Evolutionary conservation across 495 filamentous ascomycete genomes (phyloP).

Genomic region (Annulohypoxylon bovei): DNA sequence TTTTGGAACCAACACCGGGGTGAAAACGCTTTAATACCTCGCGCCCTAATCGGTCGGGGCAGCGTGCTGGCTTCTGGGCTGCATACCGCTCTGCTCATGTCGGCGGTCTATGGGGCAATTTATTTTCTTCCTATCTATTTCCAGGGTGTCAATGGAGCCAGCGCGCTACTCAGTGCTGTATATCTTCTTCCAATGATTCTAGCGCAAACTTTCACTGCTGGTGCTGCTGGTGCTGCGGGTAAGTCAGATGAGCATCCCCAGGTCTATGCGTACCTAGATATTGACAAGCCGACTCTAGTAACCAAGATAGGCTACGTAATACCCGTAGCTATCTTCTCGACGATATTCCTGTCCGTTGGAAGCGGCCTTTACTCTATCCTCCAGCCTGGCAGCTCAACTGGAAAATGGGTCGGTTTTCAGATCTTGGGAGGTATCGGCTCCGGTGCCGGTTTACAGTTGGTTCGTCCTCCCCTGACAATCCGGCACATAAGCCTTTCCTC

Average conservation of each 20-base stretch:
- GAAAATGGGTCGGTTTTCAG: conserved; percentile 71
- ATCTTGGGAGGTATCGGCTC: conserved; percentile 67
- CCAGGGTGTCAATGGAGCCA: conserved; percentile 62
- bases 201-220: neutral
- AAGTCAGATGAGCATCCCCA: neutral
- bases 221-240: conserved; percentile 6
- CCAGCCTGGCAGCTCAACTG: conserved; percentile 41
- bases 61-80: conserved; percentile 32
- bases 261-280: neutral
- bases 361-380: conserved; percentile 62
- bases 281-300: conserved; percentile 1
- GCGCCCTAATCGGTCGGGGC: neutral
- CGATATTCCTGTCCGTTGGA: conserved; percentile 65
- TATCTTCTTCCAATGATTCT: conserved; percentile 44
- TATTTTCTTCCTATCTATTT: conserved; percentile 72
- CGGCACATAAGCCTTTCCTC: neutral
- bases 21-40: conserved; percentile 62
- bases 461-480: conserved; percentile 30
- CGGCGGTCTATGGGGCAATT: conserved; percentile 11
- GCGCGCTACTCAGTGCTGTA: conserved; percentile 58
- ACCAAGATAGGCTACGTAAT: conserved; percentile 66
- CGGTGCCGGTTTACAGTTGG: conserved; percentile 65
- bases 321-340: conserved; percentile 61
- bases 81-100: conserved; percentile 33
- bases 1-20: conserved; percentile 55